Percentiles rank a stretch among this genome's conserved stretches.
phyloP scores from a whole-genome alignment of 768 basidiomycete genomes.

The Suillus subaureus region DNA sequence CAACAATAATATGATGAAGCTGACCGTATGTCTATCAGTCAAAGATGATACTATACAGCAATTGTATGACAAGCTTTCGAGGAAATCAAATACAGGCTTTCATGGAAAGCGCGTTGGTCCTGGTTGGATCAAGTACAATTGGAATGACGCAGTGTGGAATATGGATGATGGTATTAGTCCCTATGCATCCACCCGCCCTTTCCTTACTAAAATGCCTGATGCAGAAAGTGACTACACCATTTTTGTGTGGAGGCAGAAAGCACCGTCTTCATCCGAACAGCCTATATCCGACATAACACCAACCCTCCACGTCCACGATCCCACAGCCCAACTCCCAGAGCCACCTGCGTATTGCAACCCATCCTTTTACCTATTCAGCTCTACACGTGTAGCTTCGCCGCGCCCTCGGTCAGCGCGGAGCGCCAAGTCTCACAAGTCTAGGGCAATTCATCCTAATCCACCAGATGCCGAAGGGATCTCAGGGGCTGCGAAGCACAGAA shows the following conservation, averaged over 20 bases:
- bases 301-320: conserved; percentile 67
- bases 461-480: conserved; percentile 30
- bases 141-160: conserved; percentile 77
- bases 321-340: conserved; percentile 55
- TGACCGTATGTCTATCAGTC: conserved; percentile 43
- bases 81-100: conserved; percentile 63
- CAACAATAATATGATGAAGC: conserved; percentile 12
- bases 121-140: conserved; percentile 89
- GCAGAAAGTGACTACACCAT: conserved; percentile 88
- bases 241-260: conserved; percentile 72
- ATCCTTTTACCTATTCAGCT: conserved; percentile 67
- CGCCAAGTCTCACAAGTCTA: conserved; percentile 41
- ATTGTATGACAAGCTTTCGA: conserved; percentile 71
- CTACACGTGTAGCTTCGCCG: conserved; percentile 27
- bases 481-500: conserved; percentile 64
- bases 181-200: background rate
- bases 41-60: conserved; percentile 65
- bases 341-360: conserved; percentile 69
- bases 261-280: conserved; percentile 27
- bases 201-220: conserved; percentile 2
- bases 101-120: conserved; percentile 64
- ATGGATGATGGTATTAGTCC: conserved; percentile 77
- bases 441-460: conserved; percentile 37
- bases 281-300: conserved; percentile 12
- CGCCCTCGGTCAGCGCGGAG: conserved; percentile 33